phyloP scores from a whole-genome alignment of 176 grass and related monocot species.

The Hordeum vulgare region MorexV3_pseudomolecules_assembly NC_058521.1:518325676-518326175 shows the following conservation, averaged over 20 bases:
- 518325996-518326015: too few species aligned
- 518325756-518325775: constrained; percentile 16
- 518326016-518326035: too few species aligned
- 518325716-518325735: background rate
- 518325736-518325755: background rate
- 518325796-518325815: background rate
- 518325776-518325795: background rate
- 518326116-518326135: too few species aligned
- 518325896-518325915: background rate
- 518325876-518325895: background rate
- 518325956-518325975: too few species aligned
- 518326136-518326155: too few species aligned
- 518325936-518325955: too few species aligned
- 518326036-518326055: too few species aligned
- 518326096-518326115: too few species aligned
- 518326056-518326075: too few species aligned
- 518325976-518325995: too few species aligned
- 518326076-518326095: too few species aligned
- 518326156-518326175: too few species aligned
- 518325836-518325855: background rate
- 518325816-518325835: background rate
- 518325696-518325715: background rate
- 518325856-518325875: background rate
- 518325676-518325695: background rate
- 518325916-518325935: background rate